These are phyloP conservation scores for Cucumis melo DNA, from an alignment of 306 rosid species.

Conservation along the genomic window DNA sequence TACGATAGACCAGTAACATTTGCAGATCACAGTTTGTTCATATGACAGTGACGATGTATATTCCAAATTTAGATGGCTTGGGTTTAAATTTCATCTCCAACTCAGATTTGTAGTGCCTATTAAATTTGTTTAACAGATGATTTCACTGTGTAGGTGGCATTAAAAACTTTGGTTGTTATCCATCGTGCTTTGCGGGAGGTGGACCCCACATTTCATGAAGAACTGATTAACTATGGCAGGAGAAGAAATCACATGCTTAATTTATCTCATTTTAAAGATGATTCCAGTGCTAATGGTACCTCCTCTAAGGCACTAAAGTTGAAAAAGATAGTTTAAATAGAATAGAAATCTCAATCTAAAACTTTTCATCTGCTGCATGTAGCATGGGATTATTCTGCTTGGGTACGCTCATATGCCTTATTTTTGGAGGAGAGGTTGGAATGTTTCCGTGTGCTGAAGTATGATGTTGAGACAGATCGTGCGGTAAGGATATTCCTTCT, in stretches of 20 bases:
- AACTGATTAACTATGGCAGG: slow-evolving; percentile 90
- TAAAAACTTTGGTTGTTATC: slow-evolving; percentile 82
- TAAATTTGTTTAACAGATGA: slow-evolving; percentile 10
- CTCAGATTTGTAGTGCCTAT: neutral
- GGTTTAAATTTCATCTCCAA: neutral
- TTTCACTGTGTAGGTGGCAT: slow-evolving; percentile 58
- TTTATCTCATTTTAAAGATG: slow-evolving; percentile 95
- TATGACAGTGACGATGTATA: neutral
- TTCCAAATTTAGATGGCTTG: neutral
- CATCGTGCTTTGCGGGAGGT: slow-evolving; percentile 99
- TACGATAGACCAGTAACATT: neutral
- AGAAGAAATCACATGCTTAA: slow-evolving; percentile 98
- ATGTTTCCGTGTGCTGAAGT: slow-evolving; percentile 89
- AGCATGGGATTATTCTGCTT: slow-evolving; percentile 98
- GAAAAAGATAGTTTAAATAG: neutral
- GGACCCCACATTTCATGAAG: slow-evolving; percentile 97
- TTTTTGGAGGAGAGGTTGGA: slow-evolving; percentile 98
- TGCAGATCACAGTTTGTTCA: neutral
- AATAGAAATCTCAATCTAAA: neutral
- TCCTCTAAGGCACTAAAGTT: neutral
- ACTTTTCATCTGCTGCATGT: slow-evolving; percentile 18
- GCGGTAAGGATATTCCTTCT: slow-evolving; percentile 44
- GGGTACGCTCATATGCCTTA: slow-evolving; percentile 94
- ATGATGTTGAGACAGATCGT: slow-evolving; percentile 82
- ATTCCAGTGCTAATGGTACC: slow-evolving; percentile 93